Conservation (phyloP, 2,329 filamentous ascomycete genomes). For the Uncinocarpus reesii region DNA sequence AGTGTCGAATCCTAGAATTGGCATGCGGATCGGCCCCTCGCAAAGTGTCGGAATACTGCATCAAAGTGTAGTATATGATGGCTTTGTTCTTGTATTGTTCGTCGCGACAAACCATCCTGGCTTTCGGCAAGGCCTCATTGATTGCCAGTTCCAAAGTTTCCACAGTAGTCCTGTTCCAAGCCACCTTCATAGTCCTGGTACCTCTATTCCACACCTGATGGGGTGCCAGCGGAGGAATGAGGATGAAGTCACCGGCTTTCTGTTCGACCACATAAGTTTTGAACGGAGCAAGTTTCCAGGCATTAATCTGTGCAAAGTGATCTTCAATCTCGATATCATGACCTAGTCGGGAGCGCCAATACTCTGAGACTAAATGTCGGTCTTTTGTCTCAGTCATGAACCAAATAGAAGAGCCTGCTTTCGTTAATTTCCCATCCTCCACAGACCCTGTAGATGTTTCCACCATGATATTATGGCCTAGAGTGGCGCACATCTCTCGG, state of each 20-base stretch:
- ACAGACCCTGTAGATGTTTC: slow-evolving; percentile 60
- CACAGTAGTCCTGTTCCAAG: slow-evolving; percentile 91
- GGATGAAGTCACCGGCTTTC: slow-evolving; percentile 77
- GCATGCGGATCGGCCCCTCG: slow-evolving; percentile 48
- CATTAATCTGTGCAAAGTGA: slow-evolving; percentile 90
- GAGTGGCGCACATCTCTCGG: slow-evolving; percentile 91
- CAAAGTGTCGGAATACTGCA: slow-evolving; percentile 59
- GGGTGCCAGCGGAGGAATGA: slow-evolving; percentile 83
- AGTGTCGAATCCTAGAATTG: slow-evolving; percentile 51
- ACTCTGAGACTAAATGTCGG: slow-evolving; percentile 78
- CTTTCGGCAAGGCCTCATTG: slow-evolving; percentile 76
- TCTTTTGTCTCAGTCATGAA: slow-evolving; percentile 98
- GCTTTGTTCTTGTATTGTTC: slow-evolving; percentile 99
- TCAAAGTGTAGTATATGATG: slow-evolving; percentile 77
- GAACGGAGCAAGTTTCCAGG: slow-evolving; percentile 91
- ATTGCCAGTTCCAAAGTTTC: slow-evolving; percentile 83
- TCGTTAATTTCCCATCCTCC: slow-evolving; percentile 59
- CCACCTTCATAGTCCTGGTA: slow-evolving; percentile 91
- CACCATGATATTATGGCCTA: slow-evolving; percentile 98
- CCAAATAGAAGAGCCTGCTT: slow-evolving; percentile 85
- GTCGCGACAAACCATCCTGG: slow-evolving; percentile 83
- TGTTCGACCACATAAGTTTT: slow-evolving; percentile 90
- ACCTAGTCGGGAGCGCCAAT: slow-evolving; percentile 83
- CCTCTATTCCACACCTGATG: slow-evolving; percentile 98
- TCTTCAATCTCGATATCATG: slow-evolving; percentile 96